Evolutionary conservation across 2,329 filamentous ascomycete species (phyloP).

Genomic region (Fusarium stilboides): DNA sequence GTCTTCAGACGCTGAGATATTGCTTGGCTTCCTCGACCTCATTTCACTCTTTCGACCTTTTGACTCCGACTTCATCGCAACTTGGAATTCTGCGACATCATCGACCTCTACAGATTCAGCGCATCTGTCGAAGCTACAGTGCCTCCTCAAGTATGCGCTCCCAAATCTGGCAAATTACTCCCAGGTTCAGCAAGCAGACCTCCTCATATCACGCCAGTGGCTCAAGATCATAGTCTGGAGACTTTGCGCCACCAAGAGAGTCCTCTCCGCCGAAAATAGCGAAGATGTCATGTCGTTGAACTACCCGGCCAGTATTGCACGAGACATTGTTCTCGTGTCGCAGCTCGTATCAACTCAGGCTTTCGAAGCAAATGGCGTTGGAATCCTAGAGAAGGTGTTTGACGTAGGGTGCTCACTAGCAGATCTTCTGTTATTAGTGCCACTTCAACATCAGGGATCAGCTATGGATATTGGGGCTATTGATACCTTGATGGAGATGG

Average conservation of each 20-base stretch:
- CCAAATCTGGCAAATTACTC: slow-evolving; percentile 28
- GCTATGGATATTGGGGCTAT: slow-evolving; percentile 28
- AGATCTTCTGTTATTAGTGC: slow-evolving; percentile 30
- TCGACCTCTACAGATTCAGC: slow-evolving; percentile 6
- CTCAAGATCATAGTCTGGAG: slow-evolving; percentile 51
- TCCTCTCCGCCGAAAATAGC: slow-evolving; percentile 26
- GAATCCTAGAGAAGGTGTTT: slow-evolving; percentile 54
- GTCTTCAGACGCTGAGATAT: slow-evolving; percentile 46
- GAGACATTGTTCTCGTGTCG: slow-evolving; percentile 46
- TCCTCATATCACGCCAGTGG: slow-evolving; percentile 49
- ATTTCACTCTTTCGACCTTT: slow-evolving; percentile 49
- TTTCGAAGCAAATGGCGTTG: slow-evolving; percentile 54
- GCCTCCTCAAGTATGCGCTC: slow-evolving; percentile 25
- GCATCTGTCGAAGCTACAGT: slow-evolving; percentile 24
- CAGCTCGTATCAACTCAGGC: slow-evolving; percentile 45
- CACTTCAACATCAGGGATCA: neutral
- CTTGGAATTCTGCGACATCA: slow-evolving; percentile 47
- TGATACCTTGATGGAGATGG: slow-evolving; percentile 32
- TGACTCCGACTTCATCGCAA: slow-evolving; percentile 48
- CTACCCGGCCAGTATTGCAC: slow-evolving; percentile 48
- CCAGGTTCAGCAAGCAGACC: slow-evolving; percentile 46
- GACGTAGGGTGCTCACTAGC: slow-evolving; percentile 54
- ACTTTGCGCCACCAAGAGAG: slow-evolving; percentile 45
- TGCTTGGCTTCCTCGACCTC: slow-evolving; percentile 53
- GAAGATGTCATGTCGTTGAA: slow-evolving; percentile 48